These are phyloP conservation scores for Pseudogymnoascus destructans DNA, from an alignment of 2,329 filamentous ascomycete genomes.

Conservation along the genomic window DNA sequence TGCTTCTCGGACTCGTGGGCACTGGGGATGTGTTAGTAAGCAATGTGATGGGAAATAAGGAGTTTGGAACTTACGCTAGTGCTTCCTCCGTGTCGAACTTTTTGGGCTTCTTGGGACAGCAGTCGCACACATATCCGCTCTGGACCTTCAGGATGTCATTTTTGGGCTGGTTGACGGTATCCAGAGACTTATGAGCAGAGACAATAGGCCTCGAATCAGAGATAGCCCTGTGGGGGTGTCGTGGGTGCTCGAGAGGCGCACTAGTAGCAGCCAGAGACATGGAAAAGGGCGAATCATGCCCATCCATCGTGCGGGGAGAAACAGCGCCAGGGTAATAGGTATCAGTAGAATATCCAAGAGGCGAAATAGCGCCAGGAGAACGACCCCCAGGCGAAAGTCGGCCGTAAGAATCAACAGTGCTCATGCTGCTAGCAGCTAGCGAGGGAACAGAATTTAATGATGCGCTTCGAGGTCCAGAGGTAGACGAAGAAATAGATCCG, in stretches of 20 bases:
- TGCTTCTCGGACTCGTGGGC: slow-evolving; percentile 90
- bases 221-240: slow-evolving; percentile 25
- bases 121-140: slow-evolving; percentile 68
- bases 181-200: slow-evolving; percentile 35
- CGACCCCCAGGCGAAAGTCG: slow-evolving; percentile 46
- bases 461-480: slow-evolving; percentile 46
- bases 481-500: slow-evolving; percentile 51
- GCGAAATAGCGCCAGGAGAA: slow-evolving; percentile 26
- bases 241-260: slow-evolving; percentile 26
- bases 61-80: slow-evolving; percentile 50
- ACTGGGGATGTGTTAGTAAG: slow-evolving; percentile 35
- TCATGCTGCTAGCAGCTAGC: slow-evolving; percentile 49
- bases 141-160: slow-evolving; percentile 39
- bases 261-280: slow-evolving; percentile 32
- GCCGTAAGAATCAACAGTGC: slow-evolving; percentile 44
- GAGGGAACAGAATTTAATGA: slow-evolving; percentile 52
- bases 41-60: background rate
- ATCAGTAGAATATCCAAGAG: background rate
- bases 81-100: slow-evolving; percentile 82
- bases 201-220: slow-evolving; percentile 30
- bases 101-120: slow-evolving; percentile 93
- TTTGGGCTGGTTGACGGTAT: slow-evolving; percentile 27
- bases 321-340: slow-evolving; percentile 21
- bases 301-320: slow-evolving; percentile 19
- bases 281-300: slow-evolving; percentile 40